A percentile compares a stretch with the other conserved stretches of the same genome.
phyloP scores from a whole-genome alignment of 2,329 filamentous ascomycete genomes.

The Talaromyces islandicus region DNA sequence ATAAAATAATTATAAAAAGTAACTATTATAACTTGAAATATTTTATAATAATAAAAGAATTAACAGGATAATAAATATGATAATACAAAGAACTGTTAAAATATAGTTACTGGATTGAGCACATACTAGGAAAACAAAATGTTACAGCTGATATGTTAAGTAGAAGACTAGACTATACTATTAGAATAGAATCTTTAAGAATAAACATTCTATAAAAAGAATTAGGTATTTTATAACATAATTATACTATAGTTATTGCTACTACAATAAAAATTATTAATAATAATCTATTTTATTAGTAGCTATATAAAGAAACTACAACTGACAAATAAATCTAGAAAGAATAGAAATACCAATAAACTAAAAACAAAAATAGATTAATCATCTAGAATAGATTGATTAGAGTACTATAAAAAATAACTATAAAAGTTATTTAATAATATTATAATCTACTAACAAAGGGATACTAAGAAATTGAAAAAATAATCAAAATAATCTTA shows the following conservation, averaged over 20 bases:
- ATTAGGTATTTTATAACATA: background rate
- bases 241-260: background rate
- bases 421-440: no score
- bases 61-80: no score
- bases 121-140: background rate
- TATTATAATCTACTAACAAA: no score
- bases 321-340: background rate
- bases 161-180: background rate
- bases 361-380: no score
- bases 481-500: no score
- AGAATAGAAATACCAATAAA: background rate
- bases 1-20: no score
- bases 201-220: background rate
- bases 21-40: no score
- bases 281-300: background rate
- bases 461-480: no score
- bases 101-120: background rate
- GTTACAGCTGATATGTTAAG: background rate
- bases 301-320: background rate
- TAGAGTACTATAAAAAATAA: no score
- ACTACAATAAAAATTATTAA: background rate
- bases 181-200: background rate
- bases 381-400: no score
- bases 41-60: no score
- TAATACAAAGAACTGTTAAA: no score